These are phyloP conservation scores for Parachlorella kessleri DNA, from an alignment of 139 green algal genomes.

Conservation along the genomic window DNA sequence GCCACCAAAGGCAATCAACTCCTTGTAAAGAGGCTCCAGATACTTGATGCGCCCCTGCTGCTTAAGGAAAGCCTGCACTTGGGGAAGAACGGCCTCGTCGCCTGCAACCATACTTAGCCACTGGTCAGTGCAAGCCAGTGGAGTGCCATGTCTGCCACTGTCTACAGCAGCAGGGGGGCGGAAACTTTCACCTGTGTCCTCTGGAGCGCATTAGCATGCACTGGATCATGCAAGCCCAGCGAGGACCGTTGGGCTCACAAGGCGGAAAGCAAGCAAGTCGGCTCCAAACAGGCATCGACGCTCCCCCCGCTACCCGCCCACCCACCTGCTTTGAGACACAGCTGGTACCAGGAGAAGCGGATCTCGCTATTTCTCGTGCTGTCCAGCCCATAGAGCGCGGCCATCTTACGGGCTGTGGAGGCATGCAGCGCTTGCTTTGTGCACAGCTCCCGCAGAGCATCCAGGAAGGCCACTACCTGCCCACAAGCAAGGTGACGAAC, in stretches of 20 bases:
- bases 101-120: constrained; percentile 47
- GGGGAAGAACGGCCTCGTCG: constrained; percentile 53
- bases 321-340: constrained; percentile 64
- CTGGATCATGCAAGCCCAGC: too few species aligned
- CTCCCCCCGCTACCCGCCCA: too few species aligned
- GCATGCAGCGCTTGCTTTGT: constrained; percentile 37
- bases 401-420: constrained; percentile 51
- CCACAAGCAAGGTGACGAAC: too few species aligned
- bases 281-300: too few species aligned
- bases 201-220: too few species aligned
- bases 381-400: constrained; percentile 66
- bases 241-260: too few species aligned
- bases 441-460: constrained; percentile 65
- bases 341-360: constrained; percentile 52
- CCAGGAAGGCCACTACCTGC: constrained; percentile 70
- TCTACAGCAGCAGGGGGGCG: too few species aligned
- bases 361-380: constrained; percentile 76
- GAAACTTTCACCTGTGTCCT: too few species aligned
- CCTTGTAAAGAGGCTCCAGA: constrained; percentile 79
- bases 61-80: constrained; percentile 56
- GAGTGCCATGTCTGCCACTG: too few species aligned
- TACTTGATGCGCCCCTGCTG: constrained; percentile 86
- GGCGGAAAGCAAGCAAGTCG: too few species aligned
- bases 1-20: constrained; percentile 46
- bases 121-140: too few species aligned